Percentiles rank a stretch among this genome's conserved stretches.
These are phyloP conservation scores for Akanthomyces dipterigenus DNA, from an alignment of 2,329 filamentous ascomycete species.

Conservation along the genomic window DNA sequence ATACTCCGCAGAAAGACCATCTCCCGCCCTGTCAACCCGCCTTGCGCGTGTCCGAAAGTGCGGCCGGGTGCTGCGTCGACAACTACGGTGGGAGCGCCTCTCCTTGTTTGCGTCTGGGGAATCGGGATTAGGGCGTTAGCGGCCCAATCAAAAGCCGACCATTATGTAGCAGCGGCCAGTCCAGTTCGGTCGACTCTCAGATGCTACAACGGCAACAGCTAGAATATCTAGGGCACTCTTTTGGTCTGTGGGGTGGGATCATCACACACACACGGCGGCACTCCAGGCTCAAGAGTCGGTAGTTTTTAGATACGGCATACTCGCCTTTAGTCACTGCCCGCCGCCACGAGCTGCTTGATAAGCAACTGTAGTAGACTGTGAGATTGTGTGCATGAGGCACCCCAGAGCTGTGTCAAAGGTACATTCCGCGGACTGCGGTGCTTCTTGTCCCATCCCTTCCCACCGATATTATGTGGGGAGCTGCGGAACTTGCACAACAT, in stretches of 20 bases:
- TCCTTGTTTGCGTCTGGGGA: conserved; percentile 5
- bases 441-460: neutral
- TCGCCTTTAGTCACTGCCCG: neutral
- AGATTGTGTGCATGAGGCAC: neutral
- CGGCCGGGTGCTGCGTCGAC: conserved; percentile 10
- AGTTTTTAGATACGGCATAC: neutral
- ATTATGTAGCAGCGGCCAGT: neutral
- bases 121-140: conserved; percentile 2
- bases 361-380: too few species aligned
- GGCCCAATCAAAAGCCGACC: neutral
- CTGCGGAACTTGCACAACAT: neutral
- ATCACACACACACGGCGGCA: neutral
- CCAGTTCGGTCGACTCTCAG: neutral
- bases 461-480: neutral
- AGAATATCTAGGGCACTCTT: neutral
- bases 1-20: neutral
- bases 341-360: neutral
- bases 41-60: neutral
- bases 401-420: neutral
- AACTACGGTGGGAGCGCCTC: neutral
- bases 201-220: neutral
- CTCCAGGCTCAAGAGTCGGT: neutral
- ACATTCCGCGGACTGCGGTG: neutral
- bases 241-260: neutral
- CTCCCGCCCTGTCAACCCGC: neutral